Conservation (phyloP, 345 rosid genomes). For the Gossypioides kirkii region DNA sequence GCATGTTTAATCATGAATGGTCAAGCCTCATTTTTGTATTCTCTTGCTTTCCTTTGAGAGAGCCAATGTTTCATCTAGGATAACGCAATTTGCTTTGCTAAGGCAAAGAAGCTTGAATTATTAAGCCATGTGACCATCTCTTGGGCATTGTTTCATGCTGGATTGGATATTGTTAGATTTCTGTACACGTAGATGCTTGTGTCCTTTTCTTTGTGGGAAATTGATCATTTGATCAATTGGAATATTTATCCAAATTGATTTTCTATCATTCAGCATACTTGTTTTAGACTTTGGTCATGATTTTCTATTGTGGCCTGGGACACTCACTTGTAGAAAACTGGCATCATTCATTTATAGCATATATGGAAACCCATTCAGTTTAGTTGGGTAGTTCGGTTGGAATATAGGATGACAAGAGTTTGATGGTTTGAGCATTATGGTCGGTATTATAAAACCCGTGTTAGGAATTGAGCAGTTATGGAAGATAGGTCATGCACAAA, state of each 20-base stretch:
- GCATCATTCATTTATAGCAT: background rate
- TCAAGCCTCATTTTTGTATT: background rate
- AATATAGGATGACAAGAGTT: background rate
- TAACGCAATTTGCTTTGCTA: background rate
- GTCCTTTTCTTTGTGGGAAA: background rate
- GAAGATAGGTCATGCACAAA: background rate
- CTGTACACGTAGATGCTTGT: background rate
- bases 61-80: background rate
- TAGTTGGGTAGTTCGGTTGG: background rate
- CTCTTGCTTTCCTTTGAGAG: background rate
- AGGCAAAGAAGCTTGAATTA: background rate
- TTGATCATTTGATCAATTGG: background rate
- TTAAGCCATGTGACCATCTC: background rate
- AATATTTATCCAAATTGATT: background rate
- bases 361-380: background rate
- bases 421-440: background rate
- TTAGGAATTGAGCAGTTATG: background rate
- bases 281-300: background rate
- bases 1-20: background rate
- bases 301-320: background rate
- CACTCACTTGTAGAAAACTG: background rate
- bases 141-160: background rate
- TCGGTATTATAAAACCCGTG: background rate
- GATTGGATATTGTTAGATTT: too few relatives aligned
- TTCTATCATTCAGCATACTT: background rate